Conservation (phyloP, 768 basidiomycete genomes). For the Macrolepiota fuliginosa region DNA sequence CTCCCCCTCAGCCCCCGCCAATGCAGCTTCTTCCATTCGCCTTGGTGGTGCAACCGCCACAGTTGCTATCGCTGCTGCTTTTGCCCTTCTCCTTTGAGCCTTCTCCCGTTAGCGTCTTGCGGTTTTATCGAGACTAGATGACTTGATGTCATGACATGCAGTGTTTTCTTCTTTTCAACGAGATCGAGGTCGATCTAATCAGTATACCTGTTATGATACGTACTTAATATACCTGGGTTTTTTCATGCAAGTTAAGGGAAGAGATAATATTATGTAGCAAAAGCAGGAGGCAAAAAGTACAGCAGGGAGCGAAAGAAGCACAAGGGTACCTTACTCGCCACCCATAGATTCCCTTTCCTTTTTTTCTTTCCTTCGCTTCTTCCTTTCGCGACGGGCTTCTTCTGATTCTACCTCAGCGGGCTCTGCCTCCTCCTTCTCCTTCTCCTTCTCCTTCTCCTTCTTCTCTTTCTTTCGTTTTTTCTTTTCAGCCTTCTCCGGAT, state of each 20-base stretch:
- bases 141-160: constrained; percentile 12
- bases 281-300: background rate
- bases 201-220: constrained; percentile 5
- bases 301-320: background rate
- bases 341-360: constrained; percentile 47
- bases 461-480: constrained; percentile 65
- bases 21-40: constrained; percentile 31
- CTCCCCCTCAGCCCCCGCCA: constrained; percentile 14
- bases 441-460: constrained; percentile 46
- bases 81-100: constrained; percentile 33
- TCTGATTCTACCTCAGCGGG: constrained; percentile 54
- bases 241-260: background rate
- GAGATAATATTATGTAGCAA: background rate
- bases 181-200: constrained; percentile 7
- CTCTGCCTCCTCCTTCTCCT: constrained; percentile 22
- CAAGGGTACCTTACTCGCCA: constrained; percentile 26
- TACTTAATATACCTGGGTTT: constrained; percentile 4
- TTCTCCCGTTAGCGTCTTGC: constrained; percentile 17
- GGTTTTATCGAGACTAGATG: constrained; percentile 23
- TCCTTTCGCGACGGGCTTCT: constrained; percentile 59
- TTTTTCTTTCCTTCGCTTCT: constrained; percentile 68
- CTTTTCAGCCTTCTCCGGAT: constrained; percentile 52
- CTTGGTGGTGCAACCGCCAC: constrained; percentile 30
- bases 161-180: background rate
- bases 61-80: constrained; percentile 26